phyloP scores from a whole-genome alignment of 306 rosid species.

The Hippophae gyantsensis region DNA sequence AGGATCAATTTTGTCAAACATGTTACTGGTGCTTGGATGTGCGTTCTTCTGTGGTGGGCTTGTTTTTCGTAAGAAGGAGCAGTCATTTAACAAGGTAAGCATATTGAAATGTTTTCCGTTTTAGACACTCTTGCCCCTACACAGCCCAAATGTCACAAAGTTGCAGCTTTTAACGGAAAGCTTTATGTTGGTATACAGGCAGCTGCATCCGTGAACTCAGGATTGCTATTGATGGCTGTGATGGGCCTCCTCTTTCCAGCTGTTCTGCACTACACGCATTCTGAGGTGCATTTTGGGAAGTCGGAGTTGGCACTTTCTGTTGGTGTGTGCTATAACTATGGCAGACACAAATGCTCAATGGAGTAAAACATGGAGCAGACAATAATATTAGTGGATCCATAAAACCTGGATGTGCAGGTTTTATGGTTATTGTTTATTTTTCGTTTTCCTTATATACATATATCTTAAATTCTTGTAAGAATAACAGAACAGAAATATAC shows the following conservation, averaged over 20 bases:
- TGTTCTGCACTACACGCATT: slow-evolving; percentile 52
- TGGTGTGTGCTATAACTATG: neutral
- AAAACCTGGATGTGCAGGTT: too few species aligned
- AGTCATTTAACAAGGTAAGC: slow-evolving; percentile 65
- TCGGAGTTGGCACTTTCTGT: slow-evolving; percentile 64
- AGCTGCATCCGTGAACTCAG: slow-evolving; percentile 52
- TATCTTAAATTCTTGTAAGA: too few species aligned
- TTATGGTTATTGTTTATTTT: too few species aligned
- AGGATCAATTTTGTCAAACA: slow-evolving; percentile 80
- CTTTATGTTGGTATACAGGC: slow-evolving; percentile 40
- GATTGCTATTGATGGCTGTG: slow-evolving; percentile 63
- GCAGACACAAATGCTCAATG: too few species aligned
- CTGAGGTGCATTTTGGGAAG: slow-evolving; percentile 45
- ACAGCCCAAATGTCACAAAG: neutral
- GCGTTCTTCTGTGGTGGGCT: slow-evolving; percentile 75
- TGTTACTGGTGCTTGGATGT: slow-evolving; percentile 88
- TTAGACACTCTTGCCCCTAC: neutral
- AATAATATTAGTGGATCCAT: too few species aligned
- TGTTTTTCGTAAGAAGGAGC: slow-evolving; percentile 43
- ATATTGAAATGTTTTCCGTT: slow-evolving; percentile 2
- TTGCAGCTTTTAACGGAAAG: neutral
- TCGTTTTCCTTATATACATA: too few species aligned
- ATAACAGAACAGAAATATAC: too few species aligned
- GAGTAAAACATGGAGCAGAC: too few species aligned
- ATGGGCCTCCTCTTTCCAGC: slow-evolving; percentile 58